Conservation (phyloP, 177 flowering plant species). For the Tripterygium wilfordii region DNA sequence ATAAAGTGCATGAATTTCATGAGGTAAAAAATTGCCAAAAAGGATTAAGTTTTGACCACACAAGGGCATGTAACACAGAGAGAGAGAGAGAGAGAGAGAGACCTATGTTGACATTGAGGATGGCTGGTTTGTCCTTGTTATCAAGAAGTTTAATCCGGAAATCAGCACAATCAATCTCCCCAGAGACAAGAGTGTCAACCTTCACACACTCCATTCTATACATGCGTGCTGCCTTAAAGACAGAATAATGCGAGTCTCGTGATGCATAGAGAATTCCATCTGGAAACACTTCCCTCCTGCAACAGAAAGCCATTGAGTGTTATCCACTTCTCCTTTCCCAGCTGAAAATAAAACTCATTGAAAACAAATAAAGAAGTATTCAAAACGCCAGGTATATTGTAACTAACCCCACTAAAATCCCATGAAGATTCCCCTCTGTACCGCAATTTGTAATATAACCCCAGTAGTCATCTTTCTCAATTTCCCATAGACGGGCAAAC, state of each 20-base stretch:
- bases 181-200: slow-evolving; percentile 63
- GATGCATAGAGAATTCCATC: slow-evolving; percentile 95
- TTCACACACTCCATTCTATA: slow-evolving; percentile 92
- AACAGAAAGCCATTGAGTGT: slow-evolving; percentile 10
- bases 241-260: slow-evolving; percentile 82
- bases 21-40: no score
- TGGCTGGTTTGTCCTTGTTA: slow-evolving; percentile 91
- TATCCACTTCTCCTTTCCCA: background rate
- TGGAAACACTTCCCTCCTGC: slow-evolving; percentile 93
- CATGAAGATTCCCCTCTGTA: slow-evolving; percentile 98
- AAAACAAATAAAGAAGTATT: background rate
- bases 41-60: no score
- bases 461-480: slow-evolving; percentile 92
- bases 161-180: slow-evolving; percentile 90
- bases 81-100: slow-evolving; percentile 5
- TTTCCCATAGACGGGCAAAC: slow-evolving; percentile 98
- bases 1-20: no score
- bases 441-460: slow-evolving; percentile 99
- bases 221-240: slow-evolving; percentile 98
- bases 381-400: no score
- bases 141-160: slow-evolving; percentile 56
- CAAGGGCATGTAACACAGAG: no score
- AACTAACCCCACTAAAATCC: slow-evolving; percentile 94
- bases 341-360: background rate
- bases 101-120: slow-evolving; percentile 95